phyloP scores from a whole-genome alignment of 1,284 basidiomycete species.

The Fomes fomentarius region DNA sequence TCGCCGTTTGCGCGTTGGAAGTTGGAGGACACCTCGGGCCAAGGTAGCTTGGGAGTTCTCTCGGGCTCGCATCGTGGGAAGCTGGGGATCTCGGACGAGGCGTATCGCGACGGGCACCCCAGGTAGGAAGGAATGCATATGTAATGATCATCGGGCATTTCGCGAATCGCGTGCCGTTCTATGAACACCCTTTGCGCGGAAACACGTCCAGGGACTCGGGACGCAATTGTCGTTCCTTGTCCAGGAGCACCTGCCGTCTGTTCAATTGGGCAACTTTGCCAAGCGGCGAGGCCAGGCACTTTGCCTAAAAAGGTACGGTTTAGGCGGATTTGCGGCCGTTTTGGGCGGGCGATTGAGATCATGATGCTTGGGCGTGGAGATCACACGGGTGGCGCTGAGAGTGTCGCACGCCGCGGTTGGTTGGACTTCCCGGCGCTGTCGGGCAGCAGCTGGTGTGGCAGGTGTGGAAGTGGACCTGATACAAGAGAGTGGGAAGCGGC shows the following conservation, averaged over 20 bases:
- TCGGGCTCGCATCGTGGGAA: too few relatives aligned
- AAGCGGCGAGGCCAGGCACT: background rate
- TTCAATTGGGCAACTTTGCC: too few relatives aligned
- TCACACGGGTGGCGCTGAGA: background rate
- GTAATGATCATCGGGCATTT: background rate
- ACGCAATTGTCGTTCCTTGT: too few relatives aligned
- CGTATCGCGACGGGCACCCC: background rate
- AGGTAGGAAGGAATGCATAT: too few relatives aligned
- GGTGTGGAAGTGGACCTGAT: background rate
- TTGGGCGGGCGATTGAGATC: background rate
- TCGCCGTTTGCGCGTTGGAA: too few relatives aligned
- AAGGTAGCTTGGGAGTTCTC: too few relatives aligned
- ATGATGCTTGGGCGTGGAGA: constrained; percentile 4
- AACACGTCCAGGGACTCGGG: too few relatives aligned
- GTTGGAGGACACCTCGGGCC: background rate
- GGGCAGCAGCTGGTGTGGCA: background rate
- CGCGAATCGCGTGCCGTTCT: too few relatives aligned
- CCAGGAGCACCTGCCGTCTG: too few relatives aligned
- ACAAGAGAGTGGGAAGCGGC: constrained; percentile 5
- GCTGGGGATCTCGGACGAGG: background rate
- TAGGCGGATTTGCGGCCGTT: background rate
- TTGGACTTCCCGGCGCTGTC: background rate
- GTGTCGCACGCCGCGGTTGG: background rate
- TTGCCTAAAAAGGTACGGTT: background rate
- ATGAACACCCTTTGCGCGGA: too few relatives aligned